These are phyloP conservation scores for Leptographium flavum DNA, from an alignment of 2,329 filamentous ascomycete species.

Conservation along the genomic window DNA sequence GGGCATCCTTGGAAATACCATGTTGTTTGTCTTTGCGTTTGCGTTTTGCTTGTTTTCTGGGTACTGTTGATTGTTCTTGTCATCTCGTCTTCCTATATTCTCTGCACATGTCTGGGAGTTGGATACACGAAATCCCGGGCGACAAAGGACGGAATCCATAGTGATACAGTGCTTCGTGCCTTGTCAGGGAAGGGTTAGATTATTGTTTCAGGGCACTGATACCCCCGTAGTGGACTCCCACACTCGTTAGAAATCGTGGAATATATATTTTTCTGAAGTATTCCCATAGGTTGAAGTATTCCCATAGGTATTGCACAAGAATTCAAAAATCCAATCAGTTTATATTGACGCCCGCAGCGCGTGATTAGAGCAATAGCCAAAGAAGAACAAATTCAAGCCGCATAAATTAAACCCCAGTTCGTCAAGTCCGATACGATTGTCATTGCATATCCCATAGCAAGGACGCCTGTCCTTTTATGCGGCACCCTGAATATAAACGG, in stretches of 20 bases:
- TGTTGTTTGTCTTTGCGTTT: not conserved
- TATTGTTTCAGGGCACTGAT: not conserved
- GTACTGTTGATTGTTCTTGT: not conserved
- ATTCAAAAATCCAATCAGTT: too few relatives aligned
- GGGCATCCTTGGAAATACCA: not conserved
- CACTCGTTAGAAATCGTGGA: too few relatives aligned
- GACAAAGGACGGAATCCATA: not conserved
- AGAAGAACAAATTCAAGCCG: not conserved
- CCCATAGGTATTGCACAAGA: too few relatives aligned
- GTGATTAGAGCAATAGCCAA: not conserved
- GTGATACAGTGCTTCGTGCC: too few relatives aligned
- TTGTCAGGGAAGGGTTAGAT: not conserved
- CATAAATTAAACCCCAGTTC: not conserved
- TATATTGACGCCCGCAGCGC: too few relatives aligned
- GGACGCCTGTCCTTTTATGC: too few relatives aligned
- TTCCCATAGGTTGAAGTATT: too few relatives aligned
- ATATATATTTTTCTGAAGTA: not conserved
- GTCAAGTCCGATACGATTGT: too few relatives aligned
- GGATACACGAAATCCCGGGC: not conserved
- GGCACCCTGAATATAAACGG: too few relatives aligned
- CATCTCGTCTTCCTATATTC: slow-evolving; percentile 1
- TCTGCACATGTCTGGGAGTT: not conserved
- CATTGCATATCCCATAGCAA: too few relatives aligned
- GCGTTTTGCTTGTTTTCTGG: not conserved
- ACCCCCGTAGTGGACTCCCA: not conserved